These are phyloP conservation scores for Lentinula guzmanii DNA, from an alignment of 768 basidiomycete species.

Conservation along the genomic window DNA sequence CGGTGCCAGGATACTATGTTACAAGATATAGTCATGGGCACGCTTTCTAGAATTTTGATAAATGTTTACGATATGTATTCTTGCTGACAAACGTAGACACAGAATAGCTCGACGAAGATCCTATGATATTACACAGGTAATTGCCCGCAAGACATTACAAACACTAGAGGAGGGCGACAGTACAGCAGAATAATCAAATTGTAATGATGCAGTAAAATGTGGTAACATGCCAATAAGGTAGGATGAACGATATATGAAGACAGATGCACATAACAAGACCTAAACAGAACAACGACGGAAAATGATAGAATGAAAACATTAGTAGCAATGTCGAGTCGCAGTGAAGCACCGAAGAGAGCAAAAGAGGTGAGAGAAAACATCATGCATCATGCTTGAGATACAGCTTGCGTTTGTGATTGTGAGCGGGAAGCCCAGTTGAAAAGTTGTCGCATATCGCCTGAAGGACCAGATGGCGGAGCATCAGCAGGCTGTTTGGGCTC, in stretches of 20 bases:
- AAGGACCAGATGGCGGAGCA: constrained; percentile 46
- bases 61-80: neutral
- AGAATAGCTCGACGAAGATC: neutral
- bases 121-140: neutral
- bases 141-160: neutral
- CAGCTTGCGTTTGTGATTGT: constrained; percentile 29
- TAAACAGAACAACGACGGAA: neutral
- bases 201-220: neutral
- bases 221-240: neutral
- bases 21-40: constrained; percentile 19
- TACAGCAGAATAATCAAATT: neutral
- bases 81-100: neutral
- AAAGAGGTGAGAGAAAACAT: neutral
- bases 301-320: neutral
- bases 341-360: neutral
- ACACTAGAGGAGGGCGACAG: neutral
- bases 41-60: neutral
- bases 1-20: constrained; percentile 20
- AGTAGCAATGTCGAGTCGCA: neutral
- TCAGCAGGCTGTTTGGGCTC: constrained; percentile 82
- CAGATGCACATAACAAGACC: neutral
- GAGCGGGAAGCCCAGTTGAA: constrained; percentile 73
- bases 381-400: neutral
- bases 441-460: constrained; percentile 68
- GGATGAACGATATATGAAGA: neutral